A percentile compares a stretch with the other conserved stretches of the same genome.
These are phyloP conservation scores for Biscutella laevigata DNA, from an alignment of 441 rosid genomes.

Conservation along the genomic window DNA sequence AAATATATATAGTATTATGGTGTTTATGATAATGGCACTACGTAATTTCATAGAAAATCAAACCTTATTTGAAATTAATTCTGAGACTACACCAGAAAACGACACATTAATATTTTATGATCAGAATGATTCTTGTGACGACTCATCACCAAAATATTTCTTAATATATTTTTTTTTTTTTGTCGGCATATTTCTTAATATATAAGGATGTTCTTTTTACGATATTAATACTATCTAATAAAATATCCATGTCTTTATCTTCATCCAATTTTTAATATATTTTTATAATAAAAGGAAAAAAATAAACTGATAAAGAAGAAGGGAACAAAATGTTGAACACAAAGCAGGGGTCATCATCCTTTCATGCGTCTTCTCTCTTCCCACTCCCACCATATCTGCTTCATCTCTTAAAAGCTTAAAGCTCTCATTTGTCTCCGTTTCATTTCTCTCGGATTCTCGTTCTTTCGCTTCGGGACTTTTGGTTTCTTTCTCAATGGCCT, in stretches of 20 bases:
- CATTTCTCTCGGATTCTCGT: neutral
- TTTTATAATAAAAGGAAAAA: neutral
- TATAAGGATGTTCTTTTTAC: too few species aligned
- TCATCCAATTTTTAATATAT: neutral
- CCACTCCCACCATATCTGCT: conserved; percentile 22
- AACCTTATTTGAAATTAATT: too few species aligned
- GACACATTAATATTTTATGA: too few species aligned
- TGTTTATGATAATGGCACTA: too few species aligned
- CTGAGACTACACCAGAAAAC: too few species aligned
- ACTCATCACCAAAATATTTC: too few species aligned
- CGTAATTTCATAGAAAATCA: too few species aligned
- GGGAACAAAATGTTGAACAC: conserved; percentile 1
- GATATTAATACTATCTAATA: too few species aligned
- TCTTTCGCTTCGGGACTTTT: neutral
- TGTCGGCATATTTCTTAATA: too few species aligned
- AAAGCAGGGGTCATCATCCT: conserved; percentile 21
- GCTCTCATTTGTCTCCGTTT: neutral
- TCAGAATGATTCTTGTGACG: too few species aligned
- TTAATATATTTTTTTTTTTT: too few species aligned
- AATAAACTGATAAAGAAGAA: neutral
- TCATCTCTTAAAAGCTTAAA: conserved; percentile 15
- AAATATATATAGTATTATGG: too few species aligned
- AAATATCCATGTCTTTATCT: conserved; percentile 13
- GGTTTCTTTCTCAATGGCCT: neutral
- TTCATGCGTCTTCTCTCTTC: conserved; percentile 21